Evolutionary conservation across 352 stramenopile genomes (phyloP).

Genomic region (Globisporangium cystogenes): DNA sequence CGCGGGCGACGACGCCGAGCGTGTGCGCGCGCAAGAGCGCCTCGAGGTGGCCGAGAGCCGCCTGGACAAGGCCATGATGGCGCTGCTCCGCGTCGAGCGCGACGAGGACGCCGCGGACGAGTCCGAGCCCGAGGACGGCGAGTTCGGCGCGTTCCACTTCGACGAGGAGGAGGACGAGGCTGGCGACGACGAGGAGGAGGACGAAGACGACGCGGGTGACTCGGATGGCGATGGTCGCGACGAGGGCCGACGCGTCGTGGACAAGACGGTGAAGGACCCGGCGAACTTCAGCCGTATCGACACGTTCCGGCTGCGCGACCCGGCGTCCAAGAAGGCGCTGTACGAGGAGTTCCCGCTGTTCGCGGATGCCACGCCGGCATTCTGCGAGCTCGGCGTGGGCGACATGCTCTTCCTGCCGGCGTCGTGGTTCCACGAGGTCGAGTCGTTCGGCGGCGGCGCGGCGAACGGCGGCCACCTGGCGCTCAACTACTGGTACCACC

Average conservation of each 20-base stretch:
- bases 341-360: constrained; percentile 59
- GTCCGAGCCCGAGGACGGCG: constrained; percentile 26
- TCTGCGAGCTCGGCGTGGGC: constrained; percentile 83
- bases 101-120: constrained; percentile 25
- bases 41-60: constrained; percentile 51
- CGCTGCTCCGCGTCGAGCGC: constrained; percentile 59
- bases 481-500: constrained; percentile 90
- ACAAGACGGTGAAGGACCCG: constrained; percentile 59
- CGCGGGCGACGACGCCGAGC: constrained; percentile 34
- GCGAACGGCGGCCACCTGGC: constrained; percentile 67
- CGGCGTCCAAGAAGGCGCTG: constrained; percentile 25
- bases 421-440: constrained; percentile 98
- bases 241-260: constrained; percentile 17
- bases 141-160: constrained; percentile 46
- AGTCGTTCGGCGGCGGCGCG: constrained; percentile 48
- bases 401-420: constrained; percentile 96
- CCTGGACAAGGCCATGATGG: constrained; percentile 71
- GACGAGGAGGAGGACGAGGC: constrained; percentile 51
- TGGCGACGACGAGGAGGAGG: constrained; percentile 48
- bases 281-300: constrained; percentile 79
- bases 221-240: too few relatives aligned
- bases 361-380: constrained; percentile 41
- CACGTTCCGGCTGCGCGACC: constrained; percentile 31
- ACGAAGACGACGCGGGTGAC: too few relatives aligned
- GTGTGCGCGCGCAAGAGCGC: constrained; percentile 33